A percentile compares a stretch with the other conserved stretches of the same genome.
Evolutionary conservation across 1,284 basidiomycete genomes (phyloP).

Genomic region (Cryptococcus sp.): DNA sequence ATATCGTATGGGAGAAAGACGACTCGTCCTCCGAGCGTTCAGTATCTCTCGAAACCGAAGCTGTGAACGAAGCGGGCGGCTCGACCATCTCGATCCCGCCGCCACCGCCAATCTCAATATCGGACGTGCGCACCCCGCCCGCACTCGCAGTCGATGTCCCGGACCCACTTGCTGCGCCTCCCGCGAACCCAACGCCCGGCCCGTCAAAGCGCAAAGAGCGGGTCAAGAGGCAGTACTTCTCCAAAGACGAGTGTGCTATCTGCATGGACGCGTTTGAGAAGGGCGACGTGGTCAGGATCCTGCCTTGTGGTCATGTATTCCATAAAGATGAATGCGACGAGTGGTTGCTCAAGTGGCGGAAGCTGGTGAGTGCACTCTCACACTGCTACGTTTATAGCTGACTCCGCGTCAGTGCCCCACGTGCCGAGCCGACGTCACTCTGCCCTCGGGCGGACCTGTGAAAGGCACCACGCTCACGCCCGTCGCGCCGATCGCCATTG

Average conservation of each 20-base stretch:
- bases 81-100: conserved; percentile 16
- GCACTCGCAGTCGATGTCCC: conserved; percentile 1
- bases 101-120: conserved; percentile 26
- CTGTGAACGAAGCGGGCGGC: not conserved
- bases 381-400: not conserved
- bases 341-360: conserved; percentile 86
- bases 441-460: conserved; percentile 52
- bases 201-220: conserved; percentile 2
- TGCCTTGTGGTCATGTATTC: conserved; percentile 83
- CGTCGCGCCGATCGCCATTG: conserved; percentile 11
- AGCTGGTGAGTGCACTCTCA: conserved; percentile 64
- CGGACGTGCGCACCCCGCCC: conserved; percentile 26
- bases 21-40: conserved; percentile 28
- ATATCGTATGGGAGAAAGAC: conserved; percentile 54
- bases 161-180: not conserved
- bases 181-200: not conserved
- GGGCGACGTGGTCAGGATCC: conserved; percentile 80
- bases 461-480: conserved; percentile 33
- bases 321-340: conserved; percentile 74
- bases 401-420: conserved; percentile 68
- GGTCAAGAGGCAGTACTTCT: conserved; percentile 43
- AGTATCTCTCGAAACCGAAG: conserved; percentile 19
- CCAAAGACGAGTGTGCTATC: conserved; percentile 75
- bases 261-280: conserved; percentile 80
- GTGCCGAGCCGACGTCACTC: conserved; percentile 83